phyloP scores from a whole-genome alignment of 1,284 basidiomycete genomes.

The Rhodotorula sp. region DNA sequence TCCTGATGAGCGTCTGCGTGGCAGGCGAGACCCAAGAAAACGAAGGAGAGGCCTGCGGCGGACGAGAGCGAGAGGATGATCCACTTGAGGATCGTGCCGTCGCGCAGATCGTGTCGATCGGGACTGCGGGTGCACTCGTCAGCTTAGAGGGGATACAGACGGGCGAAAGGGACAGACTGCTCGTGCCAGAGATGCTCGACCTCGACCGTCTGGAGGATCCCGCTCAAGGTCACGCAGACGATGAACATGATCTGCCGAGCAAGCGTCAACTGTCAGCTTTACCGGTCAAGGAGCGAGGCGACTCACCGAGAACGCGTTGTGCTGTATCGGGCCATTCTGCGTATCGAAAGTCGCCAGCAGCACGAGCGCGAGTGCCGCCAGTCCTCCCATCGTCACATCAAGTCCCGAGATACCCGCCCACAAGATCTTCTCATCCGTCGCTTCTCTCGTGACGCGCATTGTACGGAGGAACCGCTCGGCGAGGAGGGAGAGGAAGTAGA shows the following conservation, averaged over 20 bases:
- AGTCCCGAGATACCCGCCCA: slow-evolving; percentile 8
- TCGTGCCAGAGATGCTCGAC: slow-evolving; percentile 35
- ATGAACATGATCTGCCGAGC: slow-evolving; percentile 4
- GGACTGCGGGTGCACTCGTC: slow-evolving; percentile 1
- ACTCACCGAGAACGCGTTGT: slow-evolving; percentile 11
- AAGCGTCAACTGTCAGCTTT: too few relatives aligned
- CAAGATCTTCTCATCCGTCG: slow-evolving; percentile 15
- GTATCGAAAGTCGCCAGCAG: neutral
- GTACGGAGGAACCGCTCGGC: slow-evolving; percentile 16
- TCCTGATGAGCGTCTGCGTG: neutral
- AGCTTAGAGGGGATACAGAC: neutral
- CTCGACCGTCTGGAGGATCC: slow-evolving; percentile 19
- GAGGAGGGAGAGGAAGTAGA: slow-evolving; percentile 1
- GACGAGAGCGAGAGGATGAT: slow-evolving; percentile 6
- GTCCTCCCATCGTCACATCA: slow-evolving; percentile 2
- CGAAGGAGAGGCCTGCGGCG: neutral
- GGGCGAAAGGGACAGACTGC: slow-evolving; percentile 9
- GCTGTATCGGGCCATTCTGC: neutral
- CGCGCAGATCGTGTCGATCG: slow-evolving; percentile 24
- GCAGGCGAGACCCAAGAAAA: slow-evolving; percentile 4
- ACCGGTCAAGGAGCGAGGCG: neutral
- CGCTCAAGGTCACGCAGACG: slow-evolving; percentile 1
- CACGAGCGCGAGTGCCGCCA: neutral
- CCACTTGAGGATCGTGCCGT: slow-evolving; percentile 18
- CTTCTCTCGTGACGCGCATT: slow-evolving; percentile 19